Base-by-base conservation (phyloP, 345 rosid species). In the Linum lewisii region DNA sequence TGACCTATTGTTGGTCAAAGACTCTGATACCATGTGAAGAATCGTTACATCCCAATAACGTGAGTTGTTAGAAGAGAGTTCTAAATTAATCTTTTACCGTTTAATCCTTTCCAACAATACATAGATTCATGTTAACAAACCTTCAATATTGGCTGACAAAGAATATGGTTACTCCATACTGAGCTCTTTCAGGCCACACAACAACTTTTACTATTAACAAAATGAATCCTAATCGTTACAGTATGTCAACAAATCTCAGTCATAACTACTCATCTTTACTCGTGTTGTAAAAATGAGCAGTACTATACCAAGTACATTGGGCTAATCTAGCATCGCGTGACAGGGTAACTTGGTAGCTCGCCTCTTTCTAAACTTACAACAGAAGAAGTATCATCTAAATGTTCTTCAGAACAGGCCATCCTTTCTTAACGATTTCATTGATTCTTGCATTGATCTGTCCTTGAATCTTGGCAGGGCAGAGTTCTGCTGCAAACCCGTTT, bases 401-500 rank as follows among this genome's bases (percentile, higher is more conserved):
- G 52, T 81, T 78, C 72, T 65, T 81, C 70, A 86, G 64, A 55
- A 84, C 76, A 2, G 97, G 98, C 97, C 97, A 86, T 74, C 87
- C 84, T 76, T 79, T 88, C 78, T 73, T 87, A 18, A 82, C 57
- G 58, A 92, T 84, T 51, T 84, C 89, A 15, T 75, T 85, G 45
- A 92, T 78, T 68, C 81, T 84, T 10, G 70, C 75, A 61, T 92
- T 72, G 9, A 84, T 86, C 56, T 75, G 81, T 62, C 67, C 81
- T 73, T 83, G 95, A 36, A 71, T 71, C 68, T 66, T 75, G 0
- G 66, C 76, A 10, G 88, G 94, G 71, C 97, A 92, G 54, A 92
- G 81, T 74, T 89, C 94, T 1, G 89, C 95, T 56, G 95, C 89
- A 66, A 76, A 89, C 51, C 94, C 82, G 34, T 89, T 83, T 24